A percentile compares a stretch with the other conserved stretches of the same genome.
phyloP scores from a whole-genome alignment of 176 grass and related monocot genomes.

The Zoysia japonica region DNA sequence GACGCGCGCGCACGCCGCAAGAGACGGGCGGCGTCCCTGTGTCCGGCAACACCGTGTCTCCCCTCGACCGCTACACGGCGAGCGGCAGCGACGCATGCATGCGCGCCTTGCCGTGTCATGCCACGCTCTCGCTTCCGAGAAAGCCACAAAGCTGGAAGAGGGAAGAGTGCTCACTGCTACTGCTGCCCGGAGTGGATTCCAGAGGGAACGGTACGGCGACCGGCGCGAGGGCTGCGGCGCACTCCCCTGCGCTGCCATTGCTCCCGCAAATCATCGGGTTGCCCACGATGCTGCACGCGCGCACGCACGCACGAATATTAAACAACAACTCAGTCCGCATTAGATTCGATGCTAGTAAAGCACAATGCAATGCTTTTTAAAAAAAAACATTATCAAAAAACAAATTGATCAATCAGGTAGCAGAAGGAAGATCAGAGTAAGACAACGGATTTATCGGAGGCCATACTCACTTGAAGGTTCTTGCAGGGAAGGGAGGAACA shows the following conservation, averaged over 20 bases:
- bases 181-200: conserved; percentile 58
- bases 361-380: neutral
- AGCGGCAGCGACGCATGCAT: conserved; percentile 6
- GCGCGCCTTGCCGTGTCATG: neutral
- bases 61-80: conserved; percentile 2
- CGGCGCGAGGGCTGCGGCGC: conserved; percentile 56
- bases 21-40: conserved; percentile 20
- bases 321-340: neutral
- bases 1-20: conserved; percentile 13
- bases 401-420: neutral
- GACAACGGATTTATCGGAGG: neutral
- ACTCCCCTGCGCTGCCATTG: conserved; percentile 45
- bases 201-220: conserved; percentile 56
- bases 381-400: neutral
- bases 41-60: neutral
- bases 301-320: neutral
- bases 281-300: conserved; percentile 72
- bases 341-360: neutral
- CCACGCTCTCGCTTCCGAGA: conserved; percentile 3
- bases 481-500: conserved; percentile 69
- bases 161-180: conserved; percentile 34
- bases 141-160: neutral
- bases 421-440: conserved; percentile 23
- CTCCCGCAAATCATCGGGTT: conserved; percentile 87
- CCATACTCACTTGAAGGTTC: conserved; percentile 80